Base-by-base conservation (phyloP, 148 eudicot species). In the Drosera capensis region DNA sequence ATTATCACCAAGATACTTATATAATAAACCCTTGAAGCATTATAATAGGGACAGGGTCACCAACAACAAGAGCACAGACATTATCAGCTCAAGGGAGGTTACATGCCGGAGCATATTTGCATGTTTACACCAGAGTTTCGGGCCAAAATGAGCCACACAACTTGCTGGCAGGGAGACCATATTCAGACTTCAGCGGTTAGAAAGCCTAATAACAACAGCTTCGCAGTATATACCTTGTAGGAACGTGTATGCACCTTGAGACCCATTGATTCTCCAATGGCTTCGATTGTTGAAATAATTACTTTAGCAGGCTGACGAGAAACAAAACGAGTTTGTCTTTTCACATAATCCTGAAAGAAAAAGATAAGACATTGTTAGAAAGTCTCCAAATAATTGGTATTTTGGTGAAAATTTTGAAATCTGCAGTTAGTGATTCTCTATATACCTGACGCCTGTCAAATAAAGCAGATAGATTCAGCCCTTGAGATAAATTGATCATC, bases 401-500 rank as follows among this genome's bases (percentile, higher is more conserved):
- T 9, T 28, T 28, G 9, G 31, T n/a, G 9, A 28, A 28, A 9
- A 3, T 28, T 28, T 28, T 28, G 4, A 28, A 9, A 28, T 28
- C 9, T 28, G 4, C 6, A 28, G 6, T 28, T 28, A 3, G 6
- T 28, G 31, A 28, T 3, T 9, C 9, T 28, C 6, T 28, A 28
- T 9, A 57, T 77, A 92, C 95, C 99, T 81, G 95, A n/a, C 75
- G 73, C 67, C 95, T 70, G 64, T 92, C 99, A 60, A 92, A 92
- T 67, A 92, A 66, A 50, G 94, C 94, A 37, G 99, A 81, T 56
- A 92, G 71, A 58, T 92, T 85, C 54, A 92, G 60, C 55, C 99
- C 99, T 62, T 92, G 95, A 40, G 99, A 92, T 37, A 92, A 68
- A 36, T 95, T 92, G 43, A 92, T 85, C 99, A 92, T 85, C 77